phyloP scores from a whole-genome alignment of 2,329 filamentous ascomycete species.

The Phoma sp. region DNA sequence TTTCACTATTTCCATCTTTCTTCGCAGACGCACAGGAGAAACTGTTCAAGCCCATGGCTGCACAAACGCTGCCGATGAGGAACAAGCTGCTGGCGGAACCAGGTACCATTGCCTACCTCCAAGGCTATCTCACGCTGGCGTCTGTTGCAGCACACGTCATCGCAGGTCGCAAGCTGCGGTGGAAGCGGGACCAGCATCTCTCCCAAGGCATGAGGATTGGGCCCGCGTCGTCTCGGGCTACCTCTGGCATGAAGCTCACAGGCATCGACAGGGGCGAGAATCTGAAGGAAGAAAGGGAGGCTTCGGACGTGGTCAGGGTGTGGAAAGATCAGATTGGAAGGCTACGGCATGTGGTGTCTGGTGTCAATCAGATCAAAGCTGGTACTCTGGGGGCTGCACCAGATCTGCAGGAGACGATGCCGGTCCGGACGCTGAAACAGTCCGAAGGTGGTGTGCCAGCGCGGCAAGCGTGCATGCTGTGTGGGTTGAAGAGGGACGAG shows the following conservation, averaged over 20 bases:
- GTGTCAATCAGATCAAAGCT: constrained; percentile 61
- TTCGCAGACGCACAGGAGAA: constrained; percentile 69
- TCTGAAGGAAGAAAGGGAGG: constrained; percentile 84
- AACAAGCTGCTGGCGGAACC: constrained; percentile 69
- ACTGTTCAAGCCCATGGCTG: constrained; percentile 70
- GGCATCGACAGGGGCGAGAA: constrained; percentile 83
- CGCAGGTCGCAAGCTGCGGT: constrained; percentile 82
- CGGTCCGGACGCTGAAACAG: constrained; percentile 67
- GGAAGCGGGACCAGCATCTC: constrained; percentile 87
- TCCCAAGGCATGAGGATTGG: constrained; percentile 88
- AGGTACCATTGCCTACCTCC: constrained; percentile 67
- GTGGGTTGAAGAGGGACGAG: constrained; percentile 87
- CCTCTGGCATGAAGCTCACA: constrained; percentile 87
- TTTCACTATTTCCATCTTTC: constrained; percentile 76
- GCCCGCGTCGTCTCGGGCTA: constrained; percentile 69
- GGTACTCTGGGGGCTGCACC: constrained; percentile 62
- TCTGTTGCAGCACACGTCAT: constrained; percentile 79
- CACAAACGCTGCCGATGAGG: constrained; percentile 64
- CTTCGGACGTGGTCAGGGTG: constrained; percentile 73
- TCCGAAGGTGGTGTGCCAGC: constrained; percentile 74
- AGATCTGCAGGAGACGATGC: constrained; percentile 73
- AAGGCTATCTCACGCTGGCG: constrained; percentile 67
- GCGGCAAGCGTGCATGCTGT: constrained; percentile 79
- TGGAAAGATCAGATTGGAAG: constrained; percentile 80
- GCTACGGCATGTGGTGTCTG: constrained; percentile 73